phyloP scores from a whole-genome alignment of 23 red algal species.

The Gracilariopsis chorda region DNA sequence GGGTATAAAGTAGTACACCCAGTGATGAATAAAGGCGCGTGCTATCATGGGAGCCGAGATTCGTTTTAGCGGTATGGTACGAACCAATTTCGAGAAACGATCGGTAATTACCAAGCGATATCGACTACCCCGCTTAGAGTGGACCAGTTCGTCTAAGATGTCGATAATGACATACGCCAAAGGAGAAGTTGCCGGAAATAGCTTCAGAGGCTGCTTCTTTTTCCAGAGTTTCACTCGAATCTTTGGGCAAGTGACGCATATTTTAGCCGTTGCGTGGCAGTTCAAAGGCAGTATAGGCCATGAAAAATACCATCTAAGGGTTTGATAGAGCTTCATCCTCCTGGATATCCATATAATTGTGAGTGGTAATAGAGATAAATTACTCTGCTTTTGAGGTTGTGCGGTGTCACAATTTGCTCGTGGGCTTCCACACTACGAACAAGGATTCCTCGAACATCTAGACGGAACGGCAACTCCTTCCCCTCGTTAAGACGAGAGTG shows the following conservation, averaged over 20 bases:
- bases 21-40: too few species aligned
- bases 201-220: background rate
- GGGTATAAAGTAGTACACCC: background rate
- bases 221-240: background rate
- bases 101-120: background rate
- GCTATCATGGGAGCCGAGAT: background rate
- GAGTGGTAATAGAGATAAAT: background rate
- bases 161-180: background rate
- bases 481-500: too few species aligned
- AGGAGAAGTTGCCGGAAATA: background rate
- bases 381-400: background rate
- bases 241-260: background rate
- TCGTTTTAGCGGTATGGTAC: background rate
- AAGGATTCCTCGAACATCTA: too few species aligned
- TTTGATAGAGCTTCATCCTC: background rate
- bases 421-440: too few species aligned
- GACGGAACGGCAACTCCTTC: too few species aligned
- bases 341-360: background rate
- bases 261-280: background rate
- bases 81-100: background rate
- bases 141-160: background rate
- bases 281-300: background rate
- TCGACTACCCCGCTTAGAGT: background rate
- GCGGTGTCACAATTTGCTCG: background rate
- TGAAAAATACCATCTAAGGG: background rate